Conservation (phyloP, 2,329 filamentous ascomycete genomes). For the Aspergillus luchuensis region DNA sequence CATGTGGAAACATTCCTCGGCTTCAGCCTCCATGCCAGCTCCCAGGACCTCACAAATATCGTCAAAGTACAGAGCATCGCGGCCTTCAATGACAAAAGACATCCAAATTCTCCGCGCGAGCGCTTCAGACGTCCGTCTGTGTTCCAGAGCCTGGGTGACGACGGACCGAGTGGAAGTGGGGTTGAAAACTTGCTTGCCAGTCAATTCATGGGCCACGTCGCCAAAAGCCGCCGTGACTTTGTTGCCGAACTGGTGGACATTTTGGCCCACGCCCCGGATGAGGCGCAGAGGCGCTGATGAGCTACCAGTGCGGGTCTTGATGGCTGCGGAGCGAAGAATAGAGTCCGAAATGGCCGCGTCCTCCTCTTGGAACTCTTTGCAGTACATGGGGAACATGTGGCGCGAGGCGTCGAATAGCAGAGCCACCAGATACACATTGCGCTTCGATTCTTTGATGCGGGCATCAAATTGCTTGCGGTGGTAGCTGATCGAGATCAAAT, state of each 20-base stretch:
- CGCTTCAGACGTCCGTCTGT: constrained; percentile 81
- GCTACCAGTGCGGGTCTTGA: constrained; percentile 48
- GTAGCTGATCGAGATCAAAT: constrained; percentile 69
- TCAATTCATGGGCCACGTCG: constrained; percentile 90
- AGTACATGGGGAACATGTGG: constrained; percentile 87
- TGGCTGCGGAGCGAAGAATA: constrained; percentile 63
- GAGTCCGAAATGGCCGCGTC: constrained; percentile 90
- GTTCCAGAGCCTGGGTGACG: constrained; percentile 85
- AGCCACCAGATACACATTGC: constrained; percentile 76
- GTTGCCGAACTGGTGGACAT: constrained; percentile 80
- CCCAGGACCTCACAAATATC: constrained; percentile 90
- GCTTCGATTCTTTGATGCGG: constrained; percentile 86
- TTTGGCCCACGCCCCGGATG: constrained; percentile 70
- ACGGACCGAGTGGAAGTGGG: constrained; percentile 86
- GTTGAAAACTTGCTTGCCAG: constrained; percentile 93
- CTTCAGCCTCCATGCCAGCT: constrained; percentile 69
- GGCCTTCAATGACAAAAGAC: constrained; percentile 92
- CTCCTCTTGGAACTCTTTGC: constrained; percentile 84
- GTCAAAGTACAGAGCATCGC: constrained; percentile 74
- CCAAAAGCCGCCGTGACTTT: constrained; percentile 93
- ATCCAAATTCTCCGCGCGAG: constrained; percentile 95
- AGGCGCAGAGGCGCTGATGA: constrained; percentile 76
- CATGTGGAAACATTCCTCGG: constrained; percentile 78
- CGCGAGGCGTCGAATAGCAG: constrained; percentile 89
- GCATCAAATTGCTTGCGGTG: constrained; percentile 67